A percentile compares a stretch with the other conserved stretches of the same genome.
Evolutionary conservation across 78 protist genomes (phyloP).

Genomic region (Thecamonas trahens): DNA sequence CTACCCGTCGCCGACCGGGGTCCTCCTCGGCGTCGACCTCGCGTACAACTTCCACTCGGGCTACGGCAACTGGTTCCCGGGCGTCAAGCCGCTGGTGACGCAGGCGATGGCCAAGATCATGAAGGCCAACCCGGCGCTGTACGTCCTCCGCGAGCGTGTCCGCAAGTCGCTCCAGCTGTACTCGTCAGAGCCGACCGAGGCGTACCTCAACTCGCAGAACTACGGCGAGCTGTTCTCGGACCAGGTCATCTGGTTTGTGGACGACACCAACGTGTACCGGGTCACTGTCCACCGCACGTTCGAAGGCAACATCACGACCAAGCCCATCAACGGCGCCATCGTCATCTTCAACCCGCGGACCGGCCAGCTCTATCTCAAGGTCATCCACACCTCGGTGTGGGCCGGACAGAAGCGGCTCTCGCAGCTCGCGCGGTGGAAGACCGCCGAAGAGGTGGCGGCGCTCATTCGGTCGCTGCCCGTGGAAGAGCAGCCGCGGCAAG

Average conservation of each 20-base stretch:
- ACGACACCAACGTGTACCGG: conserved; percentile 99
- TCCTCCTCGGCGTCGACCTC: conserved; percentile 94
- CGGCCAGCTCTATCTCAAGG: conserved; percentile 97
- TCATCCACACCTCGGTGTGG: conserved; percentile 98
- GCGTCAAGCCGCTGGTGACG: conserved; percentile 81
- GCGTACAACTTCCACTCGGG: conserved; percentile 94
- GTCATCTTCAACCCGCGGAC: conserved; percentile 99
- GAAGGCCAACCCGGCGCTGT: conserved; percentile 89
- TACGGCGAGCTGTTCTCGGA: conserved; percentile 95
- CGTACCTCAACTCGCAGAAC: conserved; percentile 82
- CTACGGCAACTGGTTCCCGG: conserved; percentile 98
- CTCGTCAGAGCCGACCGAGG: conserved; percentile 84
- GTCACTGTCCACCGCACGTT: conserved; percentile 97
- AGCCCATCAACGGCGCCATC: conserved; percentile 99
- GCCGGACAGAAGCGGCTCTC: conserved; percentile 99
- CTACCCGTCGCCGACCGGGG: conserved; percentile 99
- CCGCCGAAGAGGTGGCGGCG: conserved; percentile 98
- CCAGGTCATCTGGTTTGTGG: conserved; percentile 98
- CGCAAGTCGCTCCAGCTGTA: conserved; percentile 98
- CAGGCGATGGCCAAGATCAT: conserved; percentile 95
- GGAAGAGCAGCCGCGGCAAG: conserved; percentile 99
- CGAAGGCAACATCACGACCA: conserved; percentile 92
- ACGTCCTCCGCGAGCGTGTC: conserved; percentile 97
- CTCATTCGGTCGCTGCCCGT: conserved; percentile 96
- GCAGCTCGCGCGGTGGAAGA: conserved; percentile 97